Evolutionary conservation across 148 eudicot species (phyloP).

Genomic region (Camellia granthamiana): DNA sequence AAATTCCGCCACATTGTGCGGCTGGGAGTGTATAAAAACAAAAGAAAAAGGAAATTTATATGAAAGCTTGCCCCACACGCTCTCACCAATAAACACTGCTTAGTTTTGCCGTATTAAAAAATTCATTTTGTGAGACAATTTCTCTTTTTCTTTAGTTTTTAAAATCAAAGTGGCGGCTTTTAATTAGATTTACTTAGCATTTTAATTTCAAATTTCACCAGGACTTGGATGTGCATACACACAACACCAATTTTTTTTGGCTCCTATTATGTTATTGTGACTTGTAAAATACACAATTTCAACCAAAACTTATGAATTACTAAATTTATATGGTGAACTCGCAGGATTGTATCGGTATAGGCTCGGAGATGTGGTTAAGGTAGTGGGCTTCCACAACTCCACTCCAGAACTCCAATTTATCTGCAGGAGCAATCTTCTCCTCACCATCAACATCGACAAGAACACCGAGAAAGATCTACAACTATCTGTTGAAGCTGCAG

Average conservation of each 20-base stretch:
- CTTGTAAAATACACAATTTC: neutral
- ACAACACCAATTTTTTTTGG: neutral
- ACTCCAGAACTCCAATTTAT: conserved; percentile 84
- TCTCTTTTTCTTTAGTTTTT: neutral
- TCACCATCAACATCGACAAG: conserved; percentile 86
- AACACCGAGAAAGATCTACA: conserved; percentile 91
- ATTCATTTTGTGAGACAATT: neutral
- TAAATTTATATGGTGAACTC: neutral
- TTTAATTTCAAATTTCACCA: no score
- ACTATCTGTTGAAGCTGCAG: conserved; percentile 64
- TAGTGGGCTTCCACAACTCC: conserved; percentile 73
- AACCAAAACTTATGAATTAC: neutral
- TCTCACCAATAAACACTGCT: neutral
- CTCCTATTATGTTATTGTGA: neutral
- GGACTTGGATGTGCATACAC: neutral
- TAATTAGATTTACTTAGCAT: neutral
- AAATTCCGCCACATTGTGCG: no score
- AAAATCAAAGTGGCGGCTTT: neutral
- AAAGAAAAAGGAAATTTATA: no score
- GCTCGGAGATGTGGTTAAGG: conserved; percentile 77
- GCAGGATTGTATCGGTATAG: conserved; percentile 87
- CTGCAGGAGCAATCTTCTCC: conserved; percentile 78
- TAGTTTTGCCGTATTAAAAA: neutral
- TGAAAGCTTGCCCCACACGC: neutral
- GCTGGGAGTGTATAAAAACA: no score